Evolutionary conservation across 495 filamentous ascomycete species (phyloP), one percentile per base, ranked within the genome.

Genomic region (Pyrenula aspistea): DNA sequence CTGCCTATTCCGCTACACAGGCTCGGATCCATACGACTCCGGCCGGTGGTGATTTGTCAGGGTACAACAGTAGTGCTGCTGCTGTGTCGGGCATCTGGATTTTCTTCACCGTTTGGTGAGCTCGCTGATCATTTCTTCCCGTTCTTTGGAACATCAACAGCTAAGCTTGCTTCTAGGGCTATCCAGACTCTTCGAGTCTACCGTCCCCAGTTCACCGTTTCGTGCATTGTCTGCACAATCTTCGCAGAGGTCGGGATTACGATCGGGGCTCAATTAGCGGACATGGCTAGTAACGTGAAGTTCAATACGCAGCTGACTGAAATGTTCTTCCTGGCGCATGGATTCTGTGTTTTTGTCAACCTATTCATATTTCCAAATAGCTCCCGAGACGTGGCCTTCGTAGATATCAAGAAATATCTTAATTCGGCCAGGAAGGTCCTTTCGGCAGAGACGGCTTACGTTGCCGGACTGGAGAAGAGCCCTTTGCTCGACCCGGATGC

Each of bases 11-110:
- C 31, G 31, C 15, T 15, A 42, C 15, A 15, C 31, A 42, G 31
- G 31, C 31, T 8, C 31, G 31, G 15, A 42, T 4, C 31, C 31
- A 42, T 42, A 42, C 31, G 15, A 42, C 31, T 42, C 31, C 31
- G 15, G 31, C 4, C 8, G 8, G 31, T 15, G 31, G 31, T 42
- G 31, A 42, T 15, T 42, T 42, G 31, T 54, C 65, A 1, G 49
- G 63, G 1, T 94, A 92, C 68, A 93, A 91, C 62, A 84, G 87
- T 11, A 87, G 85, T 10, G 85, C 88, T 31, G 81, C 86, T 0
- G 88, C 81, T 0, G 88, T 93, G 1, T 85, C 80, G 56, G 88
- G 72, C 0, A 72, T 91, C 1, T 94, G 87, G 85, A 75, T 94
- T 2, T 90, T 93, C 67, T 81, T 83, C 60, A 42, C 31, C 8